These are phyloP conservation scores for Annulohypoxylon bovei DNA, from an alignment of 495 filamentous ascomycete species.

Conservation along the genomic window DNA sequence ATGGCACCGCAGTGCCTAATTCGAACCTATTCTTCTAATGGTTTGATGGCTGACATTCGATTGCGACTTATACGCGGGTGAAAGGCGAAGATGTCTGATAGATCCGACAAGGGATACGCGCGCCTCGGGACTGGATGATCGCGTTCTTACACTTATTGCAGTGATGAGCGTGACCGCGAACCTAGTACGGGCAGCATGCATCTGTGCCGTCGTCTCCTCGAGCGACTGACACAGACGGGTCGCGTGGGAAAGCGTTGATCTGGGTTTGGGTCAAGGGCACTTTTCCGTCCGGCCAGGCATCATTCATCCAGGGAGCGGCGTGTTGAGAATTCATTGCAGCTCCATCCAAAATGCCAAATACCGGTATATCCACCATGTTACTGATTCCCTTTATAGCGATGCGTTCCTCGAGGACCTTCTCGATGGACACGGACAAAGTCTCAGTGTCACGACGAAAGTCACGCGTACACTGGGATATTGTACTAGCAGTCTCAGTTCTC, in stretches of 20 bases:
- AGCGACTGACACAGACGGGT: background rate
- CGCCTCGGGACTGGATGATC: background rate
- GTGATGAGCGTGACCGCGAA: background rate
- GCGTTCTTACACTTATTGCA: background rate
- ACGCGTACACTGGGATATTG: conserved; percentile 33
- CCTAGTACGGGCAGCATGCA: background rate
- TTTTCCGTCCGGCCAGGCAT: conserved; percentile 16
- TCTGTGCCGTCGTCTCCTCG: conserved; percentile 27
- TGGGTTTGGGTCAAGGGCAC: background rate
- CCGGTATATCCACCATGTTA: conserved; percentile 5
- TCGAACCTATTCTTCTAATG: background rate
- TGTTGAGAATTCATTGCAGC: background rate
- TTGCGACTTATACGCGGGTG: background rate
- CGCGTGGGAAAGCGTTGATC: background rate
- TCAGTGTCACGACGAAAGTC: conserved; percentile 36
- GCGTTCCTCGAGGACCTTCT: conserved; percentile 38
- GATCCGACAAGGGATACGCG: background rate
- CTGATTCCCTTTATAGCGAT: background rate
- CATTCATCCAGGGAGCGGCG: background rate
- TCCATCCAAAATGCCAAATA: conserved; percentile 39
- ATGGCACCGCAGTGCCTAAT: background rate
- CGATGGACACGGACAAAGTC: conserved; percentile 32
- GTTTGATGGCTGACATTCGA: background rate
- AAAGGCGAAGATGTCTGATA: background rate
- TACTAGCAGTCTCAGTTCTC: conserved; percentile 39